Evolutionary conservation across 31 red algal genomes (phyloP).

Genomic region (Asparagopsis taxiformis): DNA sequence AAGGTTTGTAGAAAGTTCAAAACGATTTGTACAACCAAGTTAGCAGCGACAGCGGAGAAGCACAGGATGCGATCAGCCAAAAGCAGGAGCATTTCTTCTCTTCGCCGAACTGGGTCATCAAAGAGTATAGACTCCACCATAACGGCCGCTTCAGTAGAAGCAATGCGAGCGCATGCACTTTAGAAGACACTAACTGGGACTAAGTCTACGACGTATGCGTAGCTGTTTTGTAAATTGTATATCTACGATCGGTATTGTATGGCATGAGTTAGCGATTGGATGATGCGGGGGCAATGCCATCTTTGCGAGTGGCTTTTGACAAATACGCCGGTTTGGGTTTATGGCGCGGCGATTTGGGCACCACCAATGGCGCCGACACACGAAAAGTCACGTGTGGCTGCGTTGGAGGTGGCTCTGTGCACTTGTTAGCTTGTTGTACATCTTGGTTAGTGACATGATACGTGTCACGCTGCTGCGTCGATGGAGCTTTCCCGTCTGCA

Average conservation of each 20-base stretch:
- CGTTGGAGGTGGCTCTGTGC: no score
- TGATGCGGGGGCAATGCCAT: no score
- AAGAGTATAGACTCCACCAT: conserved; percentile 38
- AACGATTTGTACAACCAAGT: conserved; percentile 68
- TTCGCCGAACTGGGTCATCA: conserved; percentile 33
- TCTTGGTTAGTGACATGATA: no score
- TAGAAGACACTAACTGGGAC: background rate
- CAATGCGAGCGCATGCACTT: background rate
- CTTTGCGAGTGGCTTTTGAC: no score
- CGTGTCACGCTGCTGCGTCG: no score
- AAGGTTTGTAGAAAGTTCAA: conserved; percentile 80
- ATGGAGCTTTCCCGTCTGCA: no score
- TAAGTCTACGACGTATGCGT: background rate
- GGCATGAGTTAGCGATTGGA: no score
- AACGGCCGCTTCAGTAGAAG: conserved; percentile 11
- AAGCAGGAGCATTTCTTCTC: conserved; percentile 18
- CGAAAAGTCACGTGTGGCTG: no score
- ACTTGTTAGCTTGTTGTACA: no score
- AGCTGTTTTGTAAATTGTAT: conserved; percentile 4
- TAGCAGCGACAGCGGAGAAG: conserved; percentile 54
- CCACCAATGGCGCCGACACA: background rate
- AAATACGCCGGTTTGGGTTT: no score
- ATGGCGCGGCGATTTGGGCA: background rate
- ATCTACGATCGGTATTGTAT: background rate
- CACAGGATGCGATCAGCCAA: conserved; percentile 6